These are phyloP conservation scores for Tuber indicum DNA, from an alignment of 495 filamentous ascomycete species.

Conservation along the genomic window DNA sequence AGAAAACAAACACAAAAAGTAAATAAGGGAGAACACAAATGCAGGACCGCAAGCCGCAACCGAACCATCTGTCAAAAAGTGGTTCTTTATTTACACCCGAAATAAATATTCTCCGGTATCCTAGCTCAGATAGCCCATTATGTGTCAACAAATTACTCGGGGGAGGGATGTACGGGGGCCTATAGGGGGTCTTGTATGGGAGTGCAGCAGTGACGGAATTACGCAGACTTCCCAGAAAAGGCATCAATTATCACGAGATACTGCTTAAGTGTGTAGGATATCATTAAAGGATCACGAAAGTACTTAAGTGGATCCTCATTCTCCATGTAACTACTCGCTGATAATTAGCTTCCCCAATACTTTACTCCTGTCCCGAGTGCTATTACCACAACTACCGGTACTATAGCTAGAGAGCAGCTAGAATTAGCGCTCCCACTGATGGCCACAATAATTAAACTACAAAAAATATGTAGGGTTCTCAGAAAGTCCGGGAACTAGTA, in stretches of 20 bases:
- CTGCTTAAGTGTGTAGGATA: background rate
- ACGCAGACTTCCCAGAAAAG: background rate
- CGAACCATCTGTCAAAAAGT: constrained; percentile 27
- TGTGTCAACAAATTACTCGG: constrained; percentile 7
- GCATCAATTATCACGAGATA: background rate
- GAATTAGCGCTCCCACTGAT: background rate
- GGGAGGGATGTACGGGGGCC: background rate
- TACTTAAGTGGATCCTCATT: too few species aligned
- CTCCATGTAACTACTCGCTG: background rate
- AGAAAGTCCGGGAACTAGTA: background rate
- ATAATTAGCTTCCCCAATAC: background rate
- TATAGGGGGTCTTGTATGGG: background rate
- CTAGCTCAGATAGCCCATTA: constrained; percentile 19
- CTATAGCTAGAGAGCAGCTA: background rate
- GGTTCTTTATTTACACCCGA: constrained; percentile 12
- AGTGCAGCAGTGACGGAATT: background rate
- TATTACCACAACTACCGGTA: background rate
- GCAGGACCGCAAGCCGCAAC: constrained; percentile 21
- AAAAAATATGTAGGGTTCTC: background rate
- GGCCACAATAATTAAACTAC: background rate
- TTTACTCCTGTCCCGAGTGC: background rate
- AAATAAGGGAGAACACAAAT: background rate
- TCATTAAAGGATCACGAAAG: background rate
- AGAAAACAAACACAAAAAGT: background rate
- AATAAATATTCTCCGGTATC: constrained; percentile 27